Evolutionary conservation across 2,329 filamentous ascomycete genomes (phyloP), one percentile per base, ranked within the genome.

Genomic region (Colletotrichum lini): DNA sequence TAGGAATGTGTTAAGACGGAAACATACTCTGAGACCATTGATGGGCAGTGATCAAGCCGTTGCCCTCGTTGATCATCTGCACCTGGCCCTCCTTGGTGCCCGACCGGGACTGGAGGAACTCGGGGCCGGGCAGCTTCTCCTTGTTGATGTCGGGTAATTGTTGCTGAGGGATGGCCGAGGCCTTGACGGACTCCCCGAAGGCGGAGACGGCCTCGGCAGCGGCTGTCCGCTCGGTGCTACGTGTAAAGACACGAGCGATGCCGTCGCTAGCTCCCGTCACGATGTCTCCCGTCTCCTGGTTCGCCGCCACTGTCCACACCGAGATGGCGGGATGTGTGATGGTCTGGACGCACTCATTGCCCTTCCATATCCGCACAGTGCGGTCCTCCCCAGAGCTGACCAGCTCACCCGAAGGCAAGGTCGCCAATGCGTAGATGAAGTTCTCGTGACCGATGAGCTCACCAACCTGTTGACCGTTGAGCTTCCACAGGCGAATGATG

Each of bases 71-170:
- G 77, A 98, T 96, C 90, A 97, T 97, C 77, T 97, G 92, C 6
- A 98, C 93, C 79, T 99, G 96, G 0, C 96, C 96, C 74, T 99
- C 96, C 81, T 98, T 98, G n/a, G 94, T 96, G 4, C 96, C 96
- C 0, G 91, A 90, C 75, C 95, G 95, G 66, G 89, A 89, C 65
- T 91, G 89, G 10, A 99, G 84, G 76, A 98, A 98, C 21, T 97
- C 94, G 16, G 94, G 94, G 0, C 95, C 94, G 0, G 96, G 95
- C 1, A 98, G 86, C 77, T 96, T 91, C 80, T 98, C 95, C 80
- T 97, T 98, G 82, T 98, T 96, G 80, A 98, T 90, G 4, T 91
- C 89, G 1, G 92, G 92, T 23, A 96, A 84, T 73, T 96, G 93
- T 78, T 98, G 93, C 77, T 96, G 92, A 0, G 95, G 95, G 78